phyloP scores from a whole-genome alignment of 1,284 basidiomycete species.

The Nidula niveotomentosa region DNA sequence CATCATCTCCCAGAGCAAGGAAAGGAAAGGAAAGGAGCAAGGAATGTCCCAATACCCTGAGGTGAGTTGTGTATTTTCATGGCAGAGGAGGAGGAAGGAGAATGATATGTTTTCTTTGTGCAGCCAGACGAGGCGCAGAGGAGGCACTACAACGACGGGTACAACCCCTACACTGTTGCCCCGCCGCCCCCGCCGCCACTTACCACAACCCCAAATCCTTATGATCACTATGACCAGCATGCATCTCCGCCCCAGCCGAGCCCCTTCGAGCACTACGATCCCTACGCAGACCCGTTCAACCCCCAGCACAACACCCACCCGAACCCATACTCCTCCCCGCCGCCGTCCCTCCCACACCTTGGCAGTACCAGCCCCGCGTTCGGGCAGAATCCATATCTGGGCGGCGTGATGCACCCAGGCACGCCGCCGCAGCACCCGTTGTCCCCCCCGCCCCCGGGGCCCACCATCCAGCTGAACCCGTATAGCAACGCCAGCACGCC shows the following conservation, averaged over 20 bases:
- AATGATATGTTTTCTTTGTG: not conserved
- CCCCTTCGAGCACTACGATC: slow-evolving; percentile 3
- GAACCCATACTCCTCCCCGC: slow-evolving; percentile 9
- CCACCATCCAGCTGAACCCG: not conserved
- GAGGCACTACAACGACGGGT: slow-evolving; percentile 58
- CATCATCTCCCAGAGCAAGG: too few relatives aligned
- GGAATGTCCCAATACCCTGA: slow-evolving; percentile 44
- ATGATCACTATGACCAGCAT: slow-evolving; percentile 10
- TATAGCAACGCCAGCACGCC: not conserved
- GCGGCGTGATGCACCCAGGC: too few relatives aligned
- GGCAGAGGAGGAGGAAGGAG: not conserved
- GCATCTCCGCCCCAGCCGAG: slow-evolving; percentile 6
- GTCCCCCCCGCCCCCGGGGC: not conserved
- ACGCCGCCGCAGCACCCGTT: too few relatives aligned
- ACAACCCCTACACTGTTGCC: slow-evolving; percentile 37
- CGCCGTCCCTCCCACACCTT: slow-evolving; percentile 7
- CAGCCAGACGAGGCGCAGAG: slow-evolving; percentile 58
- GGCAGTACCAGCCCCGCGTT: not conserved
- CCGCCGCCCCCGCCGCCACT: slow-evolving; percentile 21
- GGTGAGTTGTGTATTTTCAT: slow-evolving; percentile 19
- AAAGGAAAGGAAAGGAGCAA: too few relatives aligned
- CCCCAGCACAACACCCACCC: slow-evolving; percentile 21
- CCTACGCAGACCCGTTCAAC: slow-evolving; percentile 23
- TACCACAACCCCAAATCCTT: slow-evolving; percentile 10
- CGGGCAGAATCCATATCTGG: too few relatives aligned